Base-by-base conservation (phyloP, 495 filamentous ascomycete genomes). In the Annulohypoxylon bovei region DNA sequence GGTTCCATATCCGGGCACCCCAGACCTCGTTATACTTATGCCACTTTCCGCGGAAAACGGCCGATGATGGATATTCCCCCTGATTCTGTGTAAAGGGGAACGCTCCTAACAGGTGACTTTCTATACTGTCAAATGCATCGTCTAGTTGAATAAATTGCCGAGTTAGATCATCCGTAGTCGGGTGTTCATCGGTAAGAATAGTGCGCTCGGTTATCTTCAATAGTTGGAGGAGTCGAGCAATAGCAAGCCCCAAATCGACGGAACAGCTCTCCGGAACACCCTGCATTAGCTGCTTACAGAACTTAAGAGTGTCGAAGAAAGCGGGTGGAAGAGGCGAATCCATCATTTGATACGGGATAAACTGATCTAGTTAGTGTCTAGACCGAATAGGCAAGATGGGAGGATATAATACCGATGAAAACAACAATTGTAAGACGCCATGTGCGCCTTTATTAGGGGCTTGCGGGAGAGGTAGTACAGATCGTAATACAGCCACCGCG, bases 1-100 rank as follows among this genome's bases (percentile, higher is more conserved):
- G 83, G 60, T 89, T 91, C 86, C 86, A 89, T 25, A 86, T 80
- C 22, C 85, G 80, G 14, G 83, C 83, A 27, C 83, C 78, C 86
- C 87, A 90, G 40, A 87, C 81, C 54, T 85, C 83, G 4, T 72
- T 71, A 70, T 91, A 92, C 14, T 83, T 72, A 69, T 91, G 88
- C 71, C 89, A 91, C 61, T 82, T 79, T 32, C 85, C 82, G 42
- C 85, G 83, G 66, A 88, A 89, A 39, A 86, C 78, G 20, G 76
- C 79, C 3, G 78, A 71, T 2, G 80, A 64, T 1, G 81, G 81
- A 37, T 80, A 79, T 40, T 76, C 54, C 1, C 61, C 63, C 11
- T 23, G 49, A 1, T 68, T 57, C 30, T 78, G 72, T 20, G 50
- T 47, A 42, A 76, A 75, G 1, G 65, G 56, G 73, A 81, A 85